These are phyloP conservation scores for Samsoniella hepiali DNA, from an alignment of 2,329 filamentous ascomycete genomes.

Conservation along the genomic window DNA sequence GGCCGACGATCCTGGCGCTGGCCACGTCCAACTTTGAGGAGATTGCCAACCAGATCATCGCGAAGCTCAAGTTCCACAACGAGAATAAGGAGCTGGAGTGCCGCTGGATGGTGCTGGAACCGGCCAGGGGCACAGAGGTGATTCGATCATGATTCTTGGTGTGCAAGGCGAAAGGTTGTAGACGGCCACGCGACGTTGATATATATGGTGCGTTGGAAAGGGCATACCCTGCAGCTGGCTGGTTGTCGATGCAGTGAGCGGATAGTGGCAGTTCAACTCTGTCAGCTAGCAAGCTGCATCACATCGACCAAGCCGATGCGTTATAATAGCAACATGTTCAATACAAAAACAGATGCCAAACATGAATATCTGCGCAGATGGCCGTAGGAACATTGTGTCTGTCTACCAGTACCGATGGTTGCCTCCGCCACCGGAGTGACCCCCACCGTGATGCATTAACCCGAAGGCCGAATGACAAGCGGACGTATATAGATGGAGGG, in stretches of 20 bases:
- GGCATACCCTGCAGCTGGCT: not conserved
- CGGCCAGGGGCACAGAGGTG: constrained; percentile 67
- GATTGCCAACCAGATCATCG: constrained; percentile 78
- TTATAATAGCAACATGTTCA: not conserved
- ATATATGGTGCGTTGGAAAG: not conserved
- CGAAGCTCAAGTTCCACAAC: constrained; percentile 62
- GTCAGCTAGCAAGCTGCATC: not conserved
- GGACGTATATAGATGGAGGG: not conserved
- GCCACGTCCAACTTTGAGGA: constrained; percentile 85
- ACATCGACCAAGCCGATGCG: not conserved
- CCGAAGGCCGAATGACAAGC: constrained; percentile 18
- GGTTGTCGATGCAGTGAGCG: not conserved
- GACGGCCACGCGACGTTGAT: not conserved
- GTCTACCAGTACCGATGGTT: not conserved
- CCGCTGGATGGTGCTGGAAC: constrained; percentile 83
- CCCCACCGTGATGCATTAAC: constrained; percentile 11
- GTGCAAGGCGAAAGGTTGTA: not conserved
- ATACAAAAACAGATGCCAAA: not conserved
- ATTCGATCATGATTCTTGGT: constrained; percentile 31
- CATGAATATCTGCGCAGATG: not conserved
- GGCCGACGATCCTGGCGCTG: constrained; percentile 89
- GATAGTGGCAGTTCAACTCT: constrained; percentile 10
- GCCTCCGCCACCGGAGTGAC: constrained; percentile 8
- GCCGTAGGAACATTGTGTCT: no score
- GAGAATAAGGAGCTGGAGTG: constrained; percentile 67